A percentile compares a stretch with the other conserved stretches of the same genome.
These are phyloP conservation scores for Jatropha curcas DNA, from an alignment of 345 rosid genomes.

Conservation along the genomic window DNA sequence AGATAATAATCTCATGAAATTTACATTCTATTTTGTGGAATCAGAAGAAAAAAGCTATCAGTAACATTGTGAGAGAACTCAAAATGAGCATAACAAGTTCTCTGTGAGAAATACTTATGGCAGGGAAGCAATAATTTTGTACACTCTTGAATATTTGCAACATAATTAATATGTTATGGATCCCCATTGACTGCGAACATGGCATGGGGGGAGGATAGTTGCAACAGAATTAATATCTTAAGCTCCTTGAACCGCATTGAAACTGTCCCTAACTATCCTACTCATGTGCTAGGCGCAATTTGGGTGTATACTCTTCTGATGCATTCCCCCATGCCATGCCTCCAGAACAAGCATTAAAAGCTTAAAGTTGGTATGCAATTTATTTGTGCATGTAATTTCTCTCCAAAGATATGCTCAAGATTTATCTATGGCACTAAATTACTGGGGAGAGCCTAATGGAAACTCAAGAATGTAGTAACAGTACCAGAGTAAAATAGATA, in stretches of 20 bases:
- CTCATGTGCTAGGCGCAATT: no score
- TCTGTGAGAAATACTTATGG: neutral
- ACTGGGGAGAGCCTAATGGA: neutral
- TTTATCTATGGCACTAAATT: neutral
- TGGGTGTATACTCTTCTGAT: no score
- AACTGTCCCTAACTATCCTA: no score
- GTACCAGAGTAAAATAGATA: neutral
- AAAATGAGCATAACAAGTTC: neutral
- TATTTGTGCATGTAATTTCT: neutral
- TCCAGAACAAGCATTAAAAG: no score
- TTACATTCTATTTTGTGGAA: neutral
- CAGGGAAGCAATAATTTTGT: neutral
- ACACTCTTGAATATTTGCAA: neutral
- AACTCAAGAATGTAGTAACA: neutral
- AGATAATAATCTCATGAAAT: neutral
- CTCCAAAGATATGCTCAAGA: neutral
- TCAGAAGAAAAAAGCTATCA: neutral
- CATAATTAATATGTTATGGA: neutral
- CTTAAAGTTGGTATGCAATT: neutral
- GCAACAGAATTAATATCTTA: no score
- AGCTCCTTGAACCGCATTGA: no score
- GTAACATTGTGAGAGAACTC: neutral
- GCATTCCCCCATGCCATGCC: no score
- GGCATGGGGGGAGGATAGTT: no score
- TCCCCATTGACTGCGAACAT: neutral